Base-by-base conservation (phyloP, 176 grass and related monocot species). In the Musa troglodytarum region DNA sequence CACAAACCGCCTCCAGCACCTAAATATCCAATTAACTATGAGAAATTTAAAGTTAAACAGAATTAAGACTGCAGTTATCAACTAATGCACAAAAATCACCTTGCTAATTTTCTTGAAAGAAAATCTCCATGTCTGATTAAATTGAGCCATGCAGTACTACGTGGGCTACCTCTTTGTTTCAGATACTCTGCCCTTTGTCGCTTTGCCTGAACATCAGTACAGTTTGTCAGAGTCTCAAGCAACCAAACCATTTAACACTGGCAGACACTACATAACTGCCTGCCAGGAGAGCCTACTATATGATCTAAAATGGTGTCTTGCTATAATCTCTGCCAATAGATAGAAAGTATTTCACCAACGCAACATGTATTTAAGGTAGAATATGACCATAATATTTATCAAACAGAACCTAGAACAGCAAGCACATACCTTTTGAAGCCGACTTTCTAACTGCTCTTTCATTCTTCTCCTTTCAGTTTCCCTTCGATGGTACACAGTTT, bases 1-100 rank as follows among this genome's bases (percentile, higher is more conserved):
- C 75, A 89, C 91, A 89, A 99, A 99, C 56, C 63, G 87, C 70
- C 85, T 91, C 95, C 95, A 99, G 74, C 86, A 92, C 78, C 95
- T 99, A 72, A 65, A 23, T 73, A 49, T 53, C 61, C 11, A 80
- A 75, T 51, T 64, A 49, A 58, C 14, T 52, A 52, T 80, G 25
- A 65, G 49, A 80, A 63, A 61, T 24, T 49, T 43, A 43, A 43
- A 43, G 34, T 43, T 43, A 43, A 20, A 12, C 49, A 55, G 11
- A 51, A 50, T 49, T 11, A 65, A 17, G 65, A 21, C 14, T 8
- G 10, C 11, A 23, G 3, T 16, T 28, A 73, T 12, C 17, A 53
- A 52, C 34, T 19, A 2, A 73, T 3, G 16, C 19, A 53, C 34
- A 73, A 73, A 58, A 28, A 9, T 34, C 80, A 99, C 95, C 90